Evolutionary conservation across 306 rosid species (phyloP), one percentile per base, ranked within the genome.

Genomic region (Carpinus fangiana): DNA sequence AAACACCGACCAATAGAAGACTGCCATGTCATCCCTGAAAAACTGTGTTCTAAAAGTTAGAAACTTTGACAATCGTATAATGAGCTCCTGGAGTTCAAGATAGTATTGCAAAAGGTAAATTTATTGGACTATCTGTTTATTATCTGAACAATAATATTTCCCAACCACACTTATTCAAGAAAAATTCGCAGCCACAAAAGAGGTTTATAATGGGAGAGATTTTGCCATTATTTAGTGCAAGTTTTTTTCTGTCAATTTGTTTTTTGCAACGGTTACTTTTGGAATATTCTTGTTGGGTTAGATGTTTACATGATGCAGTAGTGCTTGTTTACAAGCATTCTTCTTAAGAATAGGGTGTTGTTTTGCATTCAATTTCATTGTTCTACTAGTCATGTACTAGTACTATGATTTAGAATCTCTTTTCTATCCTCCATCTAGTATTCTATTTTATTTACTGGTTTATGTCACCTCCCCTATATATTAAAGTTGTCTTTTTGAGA

Each of bases 81-180:
- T 73, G 99, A 96, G 89, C 99, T 96, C 76, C 74, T 96, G 62
- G 99, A 96, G 78, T 96, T 93, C 92, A 93, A 93, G 90, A 91
- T 93, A 87, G 98, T 96, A 79, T 80, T 96, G 81, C 93, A 93
- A 78, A 89, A 93, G 99, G 99, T 93, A 89, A 75, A 57, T 75
- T 57, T 20, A 36, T 71, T 65, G 12, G 21, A 5, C 46, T 65
- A 36, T 65, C n/a, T 48, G 47, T 17, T 61, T 54, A 3, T 14
- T 21, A 11, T 47, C 51, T 55, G 12, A 45, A 36, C n/a, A 18
- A 18, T 52, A 67, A 10, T 5, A 60, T 26, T 26, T 60, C 45
- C 67, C 70, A 31, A 13, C n/a, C 7, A 34, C 21, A 36, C 34
- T 57, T 20, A 21, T 9, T 57, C 2, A 2, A 5, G 2, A 57